These are phyloP conservation scores for Globisporangium echinulatum DNA, from an alignment of 352 stramenopile species.

Conservation along the genomic window DNA sequence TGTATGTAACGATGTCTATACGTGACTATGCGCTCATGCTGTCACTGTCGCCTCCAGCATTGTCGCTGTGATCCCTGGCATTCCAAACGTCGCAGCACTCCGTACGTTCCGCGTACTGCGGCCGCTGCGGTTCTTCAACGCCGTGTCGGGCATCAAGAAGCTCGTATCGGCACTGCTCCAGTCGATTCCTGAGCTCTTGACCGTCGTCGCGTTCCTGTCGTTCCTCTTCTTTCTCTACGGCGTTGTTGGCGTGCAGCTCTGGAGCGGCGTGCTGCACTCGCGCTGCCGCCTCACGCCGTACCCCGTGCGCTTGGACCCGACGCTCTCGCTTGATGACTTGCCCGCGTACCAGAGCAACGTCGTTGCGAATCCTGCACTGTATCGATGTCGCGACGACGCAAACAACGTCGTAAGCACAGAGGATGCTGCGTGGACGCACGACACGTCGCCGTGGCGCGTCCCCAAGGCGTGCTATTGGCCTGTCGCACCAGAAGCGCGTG, in stretches of 20 bases:
- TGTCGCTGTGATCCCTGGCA: constrained; percentile 33
- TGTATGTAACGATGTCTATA: too few relatives aligned
- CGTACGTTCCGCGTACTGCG: constrained; percentile 50
- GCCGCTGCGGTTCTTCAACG: constrained; percentile 49
- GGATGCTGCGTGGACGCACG: constrained; percentile 28
- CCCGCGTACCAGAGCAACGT: constrained; percentile 23
- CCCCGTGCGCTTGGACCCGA: constrained; percentile 40
- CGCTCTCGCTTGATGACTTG: constrained; percentile 23
- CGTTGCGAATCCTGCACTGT: constrained; percentile 27
- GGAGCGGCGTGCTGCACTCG: constrained; percentile 54
- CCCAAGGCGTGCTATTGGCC: constrained; percentile 86
- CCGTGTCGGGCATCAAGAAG: constrained; percentile 63
- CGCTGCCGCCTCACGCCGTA: constrained; percentile 65
- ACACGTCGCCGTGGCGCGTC: constrained; percentile 39
- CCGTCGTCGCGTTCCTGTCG: constrained; percentile 64
- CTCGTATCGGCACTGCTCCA: constrained; percentile 73
- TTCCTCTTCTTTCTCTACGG: constrained; percentile 86
- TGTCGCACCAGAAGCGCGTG: constrained; percentile 55
- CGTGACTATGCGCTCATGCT: not conserved
- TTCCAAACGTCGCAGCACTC: constrained; percentile 32
- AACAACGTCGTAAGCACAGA: constrained; percentile 24
- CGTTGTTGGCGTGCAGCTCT: constrained; percentile 80
- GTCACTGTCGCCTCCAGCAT: constrained; percentile 12
- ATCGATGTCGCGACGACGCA: constrained; percentile 25
- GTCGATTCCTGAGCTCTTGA: constrained; percentile 70